Evolutionary conservation across 306 rosid genomes (phyloP), one percentile per base, ranked within the genome.

Genomic region (Gastrolobium bilobum): DNA sequence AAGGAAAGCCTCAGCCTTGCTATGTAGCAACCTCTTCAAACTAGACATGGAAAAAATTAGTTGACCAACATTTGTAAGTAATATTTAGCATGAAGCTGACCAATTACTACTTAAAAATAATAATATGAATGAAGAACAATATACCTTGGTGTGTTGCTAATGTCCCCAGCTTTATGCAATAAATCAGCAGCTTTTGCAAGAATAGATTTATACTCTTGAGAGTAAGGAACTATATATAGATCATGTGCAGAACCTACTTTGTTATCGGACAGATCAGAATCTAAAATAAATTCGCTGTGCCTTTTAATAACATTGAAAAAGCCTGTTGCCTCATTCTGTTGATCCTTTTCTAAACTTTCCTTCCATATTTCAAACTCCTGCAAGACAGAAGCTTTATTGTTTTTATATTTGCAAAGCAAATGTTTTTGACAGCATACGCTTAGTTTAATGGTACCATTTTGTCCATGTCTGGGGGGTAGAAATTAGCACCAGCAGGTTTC

Each of bases 401-500:
- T 73, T 70, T 43, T 50, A 76, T 56, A 68, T 47, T 72, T 54
- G 53, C 54, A 73, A 83, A 69, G 48, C 8, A 33, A 50, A 34
- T 56, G 48, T 13, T 42, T 42, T 62, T 76, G 77, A 85, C 35
- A 68, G 56, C 46, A 78, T 53, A 13, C 73, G 52, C 57, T 79
- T 47, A 64, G 66, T 30, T 42, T 54, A 15, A 20, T 50, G 53
- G 38, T 92, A 95, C 99, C 97, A 2, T 81, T 90, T 90, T 95
- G 83, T 95, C 94, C 98, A 95, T 91, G 82, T 95, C 99, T 4
- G 97, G 90, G 30, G 99, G 99, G 74, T 95, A 95, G 87, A 95
- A 95, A 84, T 95, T 92, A 82, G 96, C 99, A 67, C 98, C 92
- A 4, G 90, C 90, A 53, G 98, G 98, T 79, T 92, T 95, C 80